Base-by-base conservation (phyloP, 768 basidiomycete genomes). In the Chiua virens region DNA sequence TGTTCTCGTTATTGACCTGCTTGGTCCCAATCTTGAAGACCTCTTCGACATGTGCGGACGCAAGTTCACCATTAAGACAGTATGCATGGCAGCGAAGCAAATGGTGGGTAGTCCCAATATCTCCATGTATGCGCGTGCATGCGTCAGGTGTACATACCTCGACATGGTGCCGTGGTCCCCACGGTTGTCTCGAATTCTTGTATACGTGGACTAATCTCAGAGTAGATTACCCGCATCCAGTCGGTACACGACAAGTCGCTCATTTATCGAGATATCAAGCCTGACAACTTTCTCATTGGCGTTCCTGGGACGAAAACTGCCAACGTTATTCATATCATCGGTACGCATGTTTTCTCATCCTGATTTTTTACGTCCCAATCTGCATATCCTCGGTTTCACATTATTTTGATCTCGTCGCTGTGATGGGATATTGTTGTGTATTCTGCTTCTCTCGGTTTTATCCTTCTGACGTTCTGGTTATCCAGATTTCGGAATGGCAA, bases 21-120 rank as follows among this genome's bases (percentile, higher is more conserved):
- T 99, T 14, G 97, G 96, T n/a, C 96, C 96, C 20, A 96, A 94
- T 62, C 75, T 99, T 39, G 96, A 99, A 73, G 96, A 99, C 67
- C 79, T 99, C 30, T 98, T 99, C 66, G 96, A 98, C 72, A 94
- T 97, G 92, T 98, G 95, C 68, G 85, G 87, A n/a, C 87, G 96
- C 58, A 98, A 98, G 73, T 99, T 98, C 74, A 83, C 83, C 46
- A 86, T 96, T 70, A 99, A 99, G 81, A 98, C 96, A 0, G 96
- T 98, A 23, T 97, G 93, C 67, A 93, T 99, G 96, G 89, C 92
- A 45, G 97, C 97, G 17, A 98, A 90, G 72, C 97, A 99, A 71
- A 99, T 98, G 96, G 96, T 95, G 56, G 70, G 85, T 56, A 1
- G 4, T 39, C 37, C 39, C 8, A 30, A 20, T 54, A 22, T 40